Evolutionary conservation across 768 basidiomycete species (phyloP), one percentile per base, ranked within the genome.

Genomic region (Hortiboletus flavorubellus): DNA sequence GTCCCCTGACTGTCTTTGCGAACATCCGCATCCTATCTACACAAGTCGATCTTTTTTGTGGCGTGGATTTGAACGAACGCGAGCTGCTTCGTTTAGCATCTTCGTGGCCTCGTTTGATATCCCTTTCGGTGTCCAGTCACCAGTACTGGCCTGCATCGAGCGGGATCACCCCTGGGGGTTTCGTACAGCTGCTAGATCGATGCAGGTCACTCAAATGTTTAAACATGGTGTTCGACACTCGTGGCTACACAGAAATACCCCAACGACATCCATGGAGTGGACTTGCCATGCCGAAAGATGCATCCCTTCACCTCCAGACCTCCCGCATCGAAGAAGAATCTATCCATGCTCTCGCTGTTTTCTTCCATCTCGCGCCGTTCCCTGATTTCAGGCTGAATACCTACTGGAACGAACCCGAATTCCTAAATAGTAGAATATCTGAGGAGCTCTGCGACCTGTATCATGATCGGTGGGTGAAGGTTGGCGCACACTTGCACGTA

Each of bases 31-130:
- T 59, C 43, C 50, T 16, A 8, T 39, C n/a, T 2, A 34, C 62
- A 12, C n/a, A 2, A 3, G 35, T 64, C 33, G 15, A 49, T 26
- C 34, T 51, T n/a, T 18, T 26, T 21, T 55, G 37, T 8, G n/a
- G 41, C 5, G 15, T 35, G 3, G 54, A 63, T 38, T 18, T 64
- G 33, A 53, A 43, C 6, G 53, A 57, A 41, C 18, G 21, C 29
- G 50, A 52, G 16, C 33, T 64, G 3, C 47, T 63, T 16, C 21
- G 29, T 21, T 43, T 64, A 29, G 59, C 55, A 31, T 63, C 62
- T 14, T 56, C 49, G 2, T 64, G 62, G 62, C 55, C 62, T 4
- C 38, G n/a, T 12, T 21, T 64, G 33, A 41, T 55, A 21, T 0
- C 0, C 2, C 44, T 64, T 1, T 15, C 30, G 9, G 33, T 63